These are phyloP conservation scores for Lobosporangium transversale DNA, from an alignment of 192 early-diverging fungal species.

Conservation along the genomic window DNA sequence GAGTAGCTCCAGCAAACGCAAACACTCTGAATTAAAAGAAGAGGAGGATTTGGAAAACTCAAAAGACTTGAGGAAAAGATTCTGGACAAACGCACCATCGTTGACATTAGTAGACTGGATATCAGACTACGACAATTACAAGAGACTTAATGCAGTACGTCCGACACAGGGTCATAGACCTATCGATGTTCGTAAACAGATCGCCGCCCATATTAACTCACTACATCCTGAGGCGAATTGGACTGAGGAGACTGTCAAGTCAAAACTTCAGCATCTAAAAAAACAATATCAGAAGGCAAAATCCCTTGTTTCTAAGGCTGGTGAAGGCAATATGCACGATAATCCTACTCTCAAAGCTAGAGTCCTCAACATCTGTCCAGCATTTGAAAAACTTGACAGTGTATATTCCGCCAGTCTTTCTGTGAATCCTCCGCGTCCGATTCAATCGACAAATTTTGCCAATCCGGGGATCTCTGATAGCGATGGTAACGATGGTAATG, in stretches of 20 bases:
- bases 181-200: neutral
- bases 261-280: neutral
- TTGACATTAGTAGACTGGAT: constrained; percentile 23
- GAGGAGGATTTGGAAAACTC: too few relatives aligned
- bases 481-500: too few relatives aligned
- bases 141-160: neutral
- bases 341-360: neutral
- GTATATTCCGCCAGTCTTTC: neutral
- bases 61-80: too few relatives aligned
- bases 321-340: neutral
- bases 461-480: too few relatives aligned
- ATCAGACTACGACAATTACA: neutral
- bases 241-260: neutral
- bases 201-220: neutral
- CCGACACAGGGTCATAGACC: neutral
- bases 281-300: neutral
- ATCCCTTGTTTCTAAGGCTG: neutral
- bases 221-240: neutral
- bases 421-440: too few relatives aligned
- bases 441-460: too few relatives aligned
- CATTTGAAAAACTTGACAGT: neutral
- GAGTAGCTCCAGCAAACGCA: too few relatives aligned
- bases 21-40: too few relatives aligned
- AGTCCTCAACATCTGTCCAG: neutral
- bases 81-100: constrained; percentile 1